Conservation (phyloP, 2,329 filamentous ascomycete genomes). For the Trichoderma harzianum region DNA sequence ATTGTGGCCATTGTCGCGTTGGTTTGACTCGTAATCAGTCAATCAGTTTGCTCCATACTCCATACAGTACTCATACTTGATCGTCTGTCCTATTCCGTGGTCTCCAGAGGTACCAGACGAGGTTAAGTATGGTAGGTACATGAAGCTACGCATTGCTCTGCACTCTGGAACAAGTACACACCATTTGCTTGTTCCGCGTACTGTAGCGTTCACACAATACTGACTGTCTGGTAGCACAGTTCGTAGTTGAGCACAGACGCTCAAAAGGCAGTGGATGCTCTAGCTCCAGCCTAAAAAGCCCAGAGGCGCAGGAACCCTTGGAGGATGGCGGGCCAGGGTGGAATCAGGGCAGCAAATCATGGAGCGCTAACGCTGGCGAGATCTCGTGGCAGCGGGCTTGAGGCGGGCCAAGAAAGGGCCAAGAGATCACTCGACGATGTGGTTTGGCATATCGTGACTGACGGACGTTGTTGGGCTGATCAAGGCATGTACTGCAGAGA, state of each 20-base stretch:
- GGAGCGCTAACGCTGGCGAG: background rate
- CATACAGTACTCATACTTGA: background rate
- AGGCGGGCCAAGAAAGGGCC: background rate
- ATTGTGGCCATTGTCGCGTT: background rate
- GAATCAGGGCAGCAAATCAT: constrained; percentile 6
- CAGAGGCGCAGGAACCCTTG: constrained; percentile 11
- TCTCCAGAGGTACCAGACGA: background rate
- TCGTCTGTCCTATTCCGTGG: background rate
- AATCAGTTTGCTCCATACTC: too few species aligned
- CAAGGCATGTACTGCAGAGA: background rate
- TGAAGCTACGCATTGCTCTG: background rate
- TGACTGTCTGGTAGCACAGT: background rate
- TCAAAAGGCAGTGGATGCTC: background rate
- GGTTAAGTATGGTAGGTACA: background rate
- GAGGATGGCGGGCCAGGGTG: background rate
- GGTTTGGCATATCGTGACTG: background rate
- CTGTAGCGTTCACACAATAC: too few species aligned
- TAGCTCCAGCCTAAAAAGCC: background rate
- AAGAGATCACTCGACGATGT: background rate
- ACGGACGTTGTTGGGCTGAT: background rate
- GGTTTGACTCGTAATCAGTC: background rate
- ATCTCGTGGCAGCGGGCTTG: background rate
- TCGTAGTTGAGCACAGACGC: background rate
- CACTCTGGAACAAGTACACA: background rate
- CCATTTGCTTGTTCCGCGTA: too few species aligned